Conservation (phyloP, 306 rosid species). For the Pachyrhizus erosus region DNA sequence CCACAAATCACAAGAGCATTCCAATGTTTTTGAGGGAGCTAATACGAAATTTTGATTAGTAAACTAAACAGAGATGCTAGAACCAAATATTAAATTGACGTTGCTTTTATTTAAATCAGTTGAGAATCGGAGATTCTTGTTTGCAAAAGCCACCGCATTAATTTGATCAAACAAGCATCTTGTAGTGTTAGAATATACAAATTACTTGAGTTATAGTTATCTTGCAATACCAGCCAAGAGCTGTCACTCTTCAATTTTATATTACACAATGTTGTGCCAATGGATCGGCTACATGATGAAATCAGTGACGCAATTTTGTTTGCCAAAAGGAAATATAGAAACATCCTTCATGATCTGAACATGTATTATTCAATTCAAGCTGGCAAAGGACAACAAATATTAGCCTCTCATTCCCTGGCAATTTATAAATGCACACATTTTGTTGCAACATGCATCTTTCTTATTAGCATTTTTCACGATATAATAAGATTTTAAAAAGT, state of each 20-base stretch:
- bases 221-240: constrained; percentile 47
- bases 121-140: constrained; percentile 39
- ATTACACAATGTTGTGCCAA: constrained; percentile 9
- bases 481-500: not conserved
- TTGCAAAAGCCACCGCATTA: constrained; percentile 34
- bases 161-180: constrained; percentile 32
- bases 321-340: constrained; percentile 35
- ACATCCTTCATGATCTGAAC: constrained; percentile 33
- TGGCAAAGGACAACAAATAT: not conserved
- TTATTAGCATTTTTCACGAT: not conserved
- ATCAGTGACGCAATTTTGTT: constrained; percentile 45
- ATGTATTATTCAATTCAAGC: constrained; percentile 39
- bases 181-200: not conserved
- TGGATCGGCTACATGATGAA: constrained; percentile 30
- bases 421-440: not conserved
- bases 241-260: constrained; percentile 51
- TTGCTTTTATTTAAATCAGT: constrained; percentile 35
- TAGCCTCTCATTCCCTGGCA: not conserved
- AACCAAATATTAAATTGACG: constrained; percentile 30
- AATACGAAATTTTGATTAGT: not conserved
- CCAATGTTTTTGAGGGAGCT: not conserved
- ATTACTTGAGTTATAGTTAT: constrained; percentile 41
- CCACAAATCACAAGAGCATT: not conserved
- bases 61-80: constrained; percentile 35
- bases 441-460: constrained; percentile 10